Percentiles rank a stretch among this genome's conserved stretches.
Conservation (phyloP, 495 filamentous ascomycete genomes). For the Aspergillus haitiensis region DNA sequence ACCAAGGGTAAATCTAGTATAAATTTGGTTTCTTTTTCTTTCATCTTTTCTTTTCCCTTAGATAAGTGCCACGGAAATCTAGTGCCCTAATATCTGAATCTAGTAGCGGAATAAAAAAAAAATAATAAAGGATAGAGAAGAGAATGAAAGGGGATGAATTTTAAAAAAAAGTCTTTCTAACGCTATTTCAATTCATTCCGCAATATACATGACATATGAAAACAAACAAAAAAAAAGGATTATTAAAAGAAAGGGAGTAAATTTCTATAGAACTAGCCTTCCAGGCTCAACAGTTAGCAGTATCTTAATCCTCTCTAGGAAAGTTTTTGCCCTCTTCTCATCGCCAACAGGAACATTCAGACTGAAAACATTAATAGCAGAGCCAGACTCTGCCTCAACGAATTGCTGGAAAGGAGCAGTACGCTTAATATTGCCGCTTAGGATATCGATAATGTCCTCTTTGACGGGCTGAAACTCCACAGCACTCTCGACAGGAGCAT, state of each 20-base stretch:
- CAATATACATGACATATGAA: slow-evolving; percentile 5
- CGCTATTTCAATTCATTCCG: slow-evolving; percentile 14
- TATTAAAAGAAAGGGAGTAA: slow-evolving; percentile 11
- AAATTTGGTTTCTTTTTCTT: no score
- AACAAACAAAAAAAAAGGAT: slow-evolving; percentile 21
- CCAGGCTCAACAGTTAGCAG: slow-evolving; percentile 82
- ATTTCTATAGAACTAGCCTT: slow-evolving; percentile 60
- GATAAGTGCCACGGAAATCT: neutral
- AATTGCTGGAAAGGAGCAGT: slow-evolving; percentile 19
- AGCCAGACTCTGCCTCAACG: slow-evolving; percentile 30
- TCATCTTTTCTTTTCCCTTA: no score
- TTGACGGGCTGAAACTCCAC: slow-evolving; percentile 24
- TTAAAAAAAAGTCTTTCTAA: neutral
- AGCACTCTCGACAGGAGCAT: slow-evolving; percentile 25
- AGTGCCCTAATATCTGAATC: neutral
- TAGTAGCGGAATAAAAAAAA: neutral
- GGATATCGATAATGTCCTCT: slow-evolving; percentile 74
- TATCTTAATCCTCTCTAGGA: slow-evolving; percentile 79
- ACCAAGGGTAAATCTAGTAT: no score
- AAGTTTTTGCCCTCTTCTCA: slow-evolving; percentile 74
- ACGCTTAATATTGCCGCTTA: slow-evolving; percentile 53
- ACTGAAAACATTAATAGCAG: slow-evolving; percentile 75
- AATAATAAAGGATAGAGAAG: neutral
- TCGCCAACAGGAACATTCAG: slow-evolving; percentile 73
- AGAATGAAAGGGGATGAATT: neutral